Conservation (phyloP, 306 rosid species). For the Cucurbita moschata region DNA sequence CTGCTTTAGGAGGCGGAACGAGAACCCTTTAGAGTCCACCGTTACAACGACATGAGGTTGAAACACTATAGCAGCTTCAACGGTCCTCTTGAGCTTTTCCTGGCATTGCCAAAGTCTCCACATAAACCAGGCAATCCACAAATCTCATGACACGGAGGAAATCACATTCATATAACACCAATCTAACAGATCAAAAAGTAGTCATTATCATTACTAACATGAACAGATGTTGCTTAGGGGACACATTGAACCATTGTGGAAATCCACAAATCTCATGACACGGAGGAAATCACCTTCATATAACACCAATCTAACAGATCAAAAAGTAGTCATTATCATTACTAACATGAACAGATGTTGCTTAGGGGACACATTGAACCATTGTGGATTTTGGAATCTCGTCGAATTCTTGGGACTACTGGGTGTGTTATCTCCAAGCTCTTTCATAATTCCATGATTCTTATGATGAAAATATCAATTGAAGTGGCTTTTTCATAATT, state of each 20-base stretch:
- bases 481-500: background rate
- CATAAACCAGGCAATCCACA: background rate
- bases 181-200: background rate
- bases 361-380: background rate
- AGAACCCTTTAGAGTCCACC: slow-evolving; percentile 78
- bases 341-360: background rate
- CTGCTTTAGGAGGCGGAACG: slow-evolving; percentile 69
- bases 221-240: background rate
- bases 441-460: background rate
- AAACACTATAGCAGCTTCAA: slow-evolving; percentile 60
- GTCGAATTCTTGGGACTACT: background rate
- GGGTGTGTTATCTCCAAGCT: background rate
- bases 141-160: background rate
- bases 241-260: background rate
- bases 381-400: background rate
- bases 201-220: background rate
- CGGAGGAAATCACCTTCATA: background rate
- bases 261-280: background rate
- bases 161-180: background rate
- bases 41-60: slow-evolving; percentile 75
- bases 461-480: background rate
- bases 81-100: slow-evolving; percentile 59
- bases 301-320: background rate
- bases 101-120: slow-evolving; percentile 15
- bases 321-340: background rate